These are phyloP conservation scores for Lyophyllum decastes DNA, from an alignment of 768 basidiomycete genomes.

Conservation along the genomic window DNA sequence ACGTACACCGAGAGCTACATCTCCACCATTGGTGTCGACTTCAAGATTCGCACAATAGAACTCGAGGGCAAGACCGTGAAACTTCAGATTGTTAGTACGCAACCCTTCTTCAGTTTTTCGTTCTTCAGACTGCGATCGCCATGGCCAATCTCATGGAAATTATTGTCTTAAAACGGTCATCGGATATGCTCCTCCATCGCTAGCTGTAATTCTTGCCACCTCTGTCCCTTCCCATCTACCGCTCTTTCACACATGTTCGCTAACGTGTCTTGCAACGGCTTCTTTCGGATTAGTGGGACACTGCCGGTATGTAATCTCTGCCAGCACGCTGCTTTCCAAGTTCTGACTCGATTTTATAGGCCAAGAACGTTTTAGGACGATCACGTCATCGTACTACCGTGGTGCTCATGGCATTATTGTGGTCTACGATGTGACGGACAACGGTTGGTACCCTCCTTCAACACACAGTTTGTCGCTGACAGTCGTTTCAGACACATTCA, in stretches of 20 bases:
- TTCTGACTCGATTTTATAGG: slow-evolving; percentile 47
- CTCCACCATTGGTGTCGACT: slow-evolving; percentile 97
- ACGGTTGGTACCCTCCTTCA: slow-evolving; percentile 48
- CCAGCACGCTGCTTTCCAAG: not conserved
- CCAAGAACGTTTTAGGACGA: slow-evolving; percentile 97
- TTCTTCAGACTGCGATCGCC: slow-evolving; percentile 1
- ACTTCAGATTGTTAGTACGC: slow-evolving; percentile 85
- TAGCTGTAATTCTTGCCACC: not conserved
- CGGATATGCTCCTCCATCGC: not conserved
- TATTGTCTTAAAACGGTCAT: not conserved
- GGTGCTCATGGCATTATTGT: slow-evolving; percentile 98
- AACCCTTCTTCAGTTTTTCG: slow-evolving; percentile 11
- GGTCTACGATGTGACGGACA: slow-evolving; percentile 98
- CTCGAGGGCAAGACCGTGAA: slow-evolving; percentile 98
- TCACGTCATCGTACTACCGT: slow-evolving; percentile 98
- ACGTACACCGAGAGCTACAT: slow-evolving; percentile 98
- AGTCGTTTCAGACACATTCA: slow-evolving; percentile 76
- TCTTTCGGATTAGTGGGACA: slow-evolving; percentile 80
- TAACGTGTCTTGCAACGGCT: slow-evolving; percentile 26
- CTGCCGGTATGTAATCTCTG: slow-evolving; percentile 64
- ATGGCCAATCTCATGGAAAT: not conserved
- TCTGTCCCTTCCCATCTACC: not conserved
- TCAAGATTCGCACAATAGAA: slow-evolving; percentile 99
- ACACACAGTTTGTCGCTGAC: not conserved
- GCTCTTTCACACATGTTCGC: slow-evolving; percentile 3